Evolutionary conservation across 345 rosid genomes (phyloP).

Genomic region (Eucalyptus urophylla): DNA sequence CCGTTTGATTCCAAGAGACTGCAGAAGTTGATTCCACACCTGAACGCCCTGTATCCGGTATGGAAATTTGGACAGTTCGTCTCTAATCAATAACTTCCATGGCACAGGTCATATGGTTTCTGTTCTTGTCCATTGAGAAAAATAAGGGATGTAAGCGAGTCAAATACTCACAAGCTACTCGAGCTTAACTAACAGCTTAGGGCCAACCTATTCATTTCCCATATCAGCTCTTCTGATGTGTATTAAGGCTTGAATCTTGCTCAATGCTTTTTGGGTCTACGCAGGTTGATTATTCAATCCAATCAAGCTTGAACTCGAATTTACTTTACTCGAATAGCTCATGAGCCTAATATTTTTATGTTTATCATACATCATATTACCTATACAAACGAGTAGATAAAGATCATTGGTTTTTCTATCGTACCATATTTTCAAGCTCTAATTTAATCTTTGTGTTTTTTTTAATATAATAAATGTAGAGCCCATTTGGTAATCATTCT

Average conservation of each 20-base stretch:
- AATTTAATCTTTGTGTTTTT: not conserved
- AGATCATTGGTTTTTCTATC: not conserved
- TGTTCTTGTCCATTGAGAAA: not conserved
- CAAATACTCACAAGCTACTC: not conserved
- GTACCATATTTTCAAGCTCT: not conserved
- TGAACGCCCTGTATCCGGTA: not conserved
- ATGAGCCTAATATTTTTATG: not conserved
- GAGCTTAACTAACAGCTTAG: not conserved
- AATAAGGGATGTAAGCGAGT: not conserved
- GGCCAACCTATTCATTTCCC: not conserved
- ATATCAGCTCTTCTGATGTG: not conserved
- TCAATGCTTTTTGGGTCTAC: not conserved
- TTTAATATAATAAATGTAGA: too few species aligned
- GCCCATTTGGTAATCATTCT: rapidly evolving
- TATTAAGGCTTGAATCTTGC: not conserved
- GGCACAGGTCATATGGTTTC: not conserved
- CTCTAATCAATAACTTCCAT: not conserved
- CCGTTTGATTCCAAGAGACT: not conserved
- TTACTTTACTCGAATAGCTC: not conserved
- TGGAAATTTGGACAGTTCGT: not conserved
- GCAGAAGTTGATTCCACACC: not conserved
- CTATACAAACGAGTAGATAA: not conserved
- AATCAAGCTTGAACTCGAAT: not conserved
- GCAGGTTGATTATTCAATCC: not conserved
- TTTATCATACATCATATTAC: not conserved